Conservation (phyloP, 2,329 filamentous ascomycete genomes). For the Colletotrichum sp. region DNA sequence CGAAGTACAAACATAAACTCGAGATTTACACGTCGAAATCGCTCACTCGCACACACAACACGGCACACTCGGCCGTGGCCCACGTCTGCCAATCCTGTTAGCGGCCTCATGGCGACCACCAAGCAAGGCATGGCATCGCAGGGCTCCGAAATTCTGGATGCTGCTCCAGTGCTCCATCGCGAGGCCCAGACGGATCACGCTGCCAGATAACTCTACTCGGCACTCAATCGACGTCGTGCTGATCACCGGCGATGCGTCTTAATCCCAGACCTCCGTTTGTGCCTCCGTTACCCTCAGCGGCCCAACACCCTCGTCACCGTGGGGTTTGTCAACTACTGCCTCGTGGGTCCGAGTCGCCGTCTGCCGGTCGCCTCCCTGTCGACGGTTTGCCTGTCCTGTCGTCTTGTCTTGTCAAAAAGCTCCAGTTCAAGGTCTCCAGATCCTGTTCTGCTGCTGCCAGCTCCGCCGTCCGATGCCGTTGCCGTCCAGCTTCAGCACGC, state of each 20-base stretch:
- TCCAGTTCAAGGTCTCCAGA: not conserved
- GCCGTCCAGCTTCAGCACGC: not conserved
- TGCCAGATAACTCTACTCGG: not conserved
- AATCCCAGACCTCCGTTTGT: conserved; percentile 2
- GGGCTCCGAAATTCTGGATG: not conserved
- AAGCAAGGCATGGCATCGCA: not conserved
- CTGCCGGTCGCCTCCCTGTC: not conserved
- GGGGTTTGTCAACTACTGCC: not conserved
- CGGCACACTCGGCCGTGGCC: not conserved
- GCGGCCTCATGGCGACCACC: not conserved
- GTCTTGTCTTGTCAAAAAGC: not conserved
- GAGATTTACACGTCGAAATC: not conserved
- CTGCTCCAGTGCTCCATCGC: not conserved
- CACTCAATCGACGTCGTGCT: not conserved
- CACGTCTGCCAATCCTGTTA: not conserved
- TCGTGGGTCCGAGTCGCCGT: conserved; percentile 1
- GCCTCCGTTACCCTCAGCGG: not conserved
- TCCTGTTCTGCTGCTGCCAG: not conserved
- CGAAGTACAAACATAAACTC: not conserved
- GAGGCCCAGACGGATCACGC: not conserved
- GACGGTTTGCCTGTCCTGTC: not conserved
- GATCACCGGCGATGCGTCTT: not conserved
- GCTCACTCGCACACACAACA: not conserved
- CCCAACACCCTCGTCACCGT: not conserved
- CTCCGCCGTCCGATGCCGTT: not conserved